Percentiles rank a stretch among this genome's conserved stretches.
Conservation (phyloP, 2,329 filamentous ascomycete genomes). For the Sporothrix protearum region DNA sequence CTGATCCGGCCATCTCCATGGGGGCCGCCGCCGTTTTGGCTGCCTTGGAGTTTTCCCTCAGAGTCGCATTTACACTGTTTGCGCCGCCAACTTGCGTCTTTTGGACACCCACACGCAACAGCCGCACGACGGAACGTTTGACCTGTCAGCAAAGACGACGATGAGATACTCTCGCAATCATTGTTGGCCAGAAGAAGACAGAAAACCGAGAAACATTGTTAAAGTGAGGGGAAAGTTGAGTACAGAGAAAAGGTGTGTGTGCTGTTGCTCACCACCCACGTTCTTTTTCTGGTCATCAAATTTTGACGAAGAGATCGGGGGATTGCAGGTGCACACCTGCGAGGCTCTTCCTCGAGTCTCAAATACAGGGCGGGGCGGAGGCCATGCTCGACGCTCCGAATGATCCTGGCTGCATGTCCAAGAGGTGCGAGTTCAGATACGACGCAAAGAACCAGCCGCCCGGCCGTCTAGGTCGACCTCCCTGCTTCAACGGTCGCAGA, state of each 20-base stretch:
- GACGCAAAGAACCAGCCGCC: not conserved
- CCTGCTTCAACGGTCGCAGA: too few species aligned
- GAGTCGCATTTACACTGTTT: slow-evolving; percentile 1
- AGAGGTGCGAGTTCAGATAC: not conserved
- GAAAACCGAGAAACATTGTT: not conserved
- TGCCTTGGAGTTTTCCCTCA: not conserved
- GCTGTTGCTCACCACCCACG: not conserved
- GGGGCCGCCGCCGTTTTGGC: not conserved
- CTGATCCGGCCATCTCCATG: not conserved
- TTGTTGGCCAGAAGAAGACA: not conserved
- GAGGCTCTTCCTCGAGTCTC: not conserved
- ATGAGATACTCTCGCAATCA: not conserved
- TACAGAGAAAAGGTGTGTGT: not conserved
- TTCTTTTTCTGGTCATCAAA: not conserved
- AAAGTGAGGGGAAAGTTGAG: not conserved
- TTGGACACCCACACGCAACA: slow-evolving; percentile 2
- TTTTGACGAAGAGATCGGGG: not conserved
- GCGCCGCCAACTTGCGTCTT: slow-evolving; percentile 12
- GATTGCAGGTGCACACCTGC: not conserved
- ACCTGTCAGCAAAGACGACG: not conserved
- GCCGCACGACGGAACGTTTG: not conserved
- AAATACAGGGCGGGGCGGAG: not conserved
- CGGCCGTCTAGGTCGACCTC: not conserved
- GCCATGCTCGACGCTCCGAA: not conserved
- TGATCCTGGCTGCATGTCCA: not conserved